phyloP scores from a whole-genome alignment of 2,329 filamentous ascomycete genomes.

The Aureobasidium musti region DNA sequence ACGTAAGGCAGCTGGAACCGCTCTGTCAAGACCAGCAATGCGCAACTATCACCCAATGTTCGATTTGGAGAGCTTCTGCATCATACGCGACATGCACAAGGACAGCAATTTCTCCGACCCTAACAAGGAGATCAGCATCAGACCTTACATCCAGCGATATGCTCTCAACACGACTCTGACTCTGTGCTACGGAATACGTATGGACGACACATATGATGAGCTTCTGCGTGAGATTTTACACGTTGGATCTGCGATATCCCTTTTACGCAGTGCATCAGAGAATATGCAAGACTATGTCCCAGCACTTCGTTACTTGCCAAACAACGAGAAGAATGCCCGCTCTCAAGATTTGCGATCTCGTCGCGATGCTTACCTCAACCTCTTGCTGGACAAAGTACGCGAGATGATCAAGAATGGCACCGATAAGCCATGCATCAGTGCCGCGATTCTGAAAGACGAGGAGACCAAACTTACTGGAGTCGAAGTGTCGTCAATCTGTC shows the following conservation, averaged over 20 bases:
- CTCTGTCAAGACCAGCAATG: constrained; percentile 51
- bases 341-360: constrained; percentile 52
- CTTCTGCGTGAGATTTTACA: constrained; percentile 56
- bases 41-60: constrained; percentile 56
- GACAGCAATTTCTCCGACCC: constrained; percentile 47
- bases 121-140: constrained; percentile 48
- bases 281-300: constrained; percentile 59
- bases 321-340: constrained; percentile 54
- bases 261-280: constrained; percentile 55
- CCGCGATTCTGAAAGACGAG: constrained; percentile 57
- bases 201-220: constrained; percentile 57
- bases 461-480: constrained; percentile 56
- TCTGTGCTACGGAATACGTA: constrained; percentile 57
- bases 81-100: constrained; percentile 51
- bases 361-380: constrained; percentile 54
- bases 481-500: constrained; percentile 57
- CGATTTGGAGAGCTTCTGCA: constrained; percentile 56
- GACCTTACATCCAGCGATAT: constrained; percentile 57
- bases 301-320: constrained; percentile 53
- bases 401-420: constrained; percentile 55
- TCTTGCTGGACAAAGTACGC: constrained; percentile 54
- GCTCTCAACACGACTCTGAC: constrained; percentile 58
- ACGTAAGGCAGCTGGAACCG: constrained; percentile 54
- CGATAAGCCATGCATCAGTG: constrained; percentile 58
- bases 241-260: constrained; percentile 55